Evolutionary conservation across 1,284 basidiomycete genomes (phyloP).

Genomic region (Ganoderma meredithae): DNA sequence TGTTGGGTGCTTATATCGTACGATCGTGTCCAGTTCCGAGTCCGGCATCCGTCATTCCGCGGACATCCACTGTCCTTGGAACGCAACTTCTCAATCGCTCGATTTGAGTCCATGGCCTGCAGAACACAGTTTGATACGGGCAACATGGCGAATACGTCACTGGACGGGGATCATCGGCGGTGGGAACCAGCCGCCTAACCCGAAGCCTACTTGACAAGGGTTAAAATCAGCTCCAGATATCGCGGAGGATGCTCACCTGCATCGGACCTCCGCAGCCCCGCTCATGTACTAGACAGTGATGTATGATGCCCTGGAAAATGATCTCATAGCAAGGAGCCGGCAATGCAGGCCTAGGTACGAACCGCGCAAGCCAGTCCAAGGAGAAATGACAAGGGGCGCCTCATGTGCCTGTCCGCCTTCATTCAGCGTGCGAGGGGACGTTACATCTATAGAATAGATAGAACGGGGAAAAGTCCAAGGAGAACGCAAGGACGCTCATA

Average conservation of each 20-base stretch:
- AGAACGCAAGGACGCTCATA: conserved; percentile 26
- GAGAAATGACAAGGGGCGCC: neutral
- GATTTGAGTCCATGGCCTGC: neutral
- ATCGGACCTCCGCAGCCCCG: neutral
- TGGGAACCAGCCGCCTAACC: neutral
- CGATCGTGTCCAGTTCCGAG: neutral
- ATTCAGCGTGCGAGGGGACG: neutral
- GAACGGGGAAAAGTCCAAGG: conserved; percentile 10
- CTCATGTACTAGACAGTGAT: neutral
- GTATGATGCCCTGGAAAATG: neutral
- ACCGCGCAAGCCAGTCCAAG: neutral
- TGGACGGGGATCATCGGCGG: neutral
- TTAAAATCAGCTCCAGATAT: neutral
- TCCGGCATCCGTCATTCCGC: neutral
- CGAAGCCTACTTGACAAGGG: neutral
- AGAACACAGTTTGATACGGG: no score
- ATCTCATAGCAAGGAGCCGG: neutral
- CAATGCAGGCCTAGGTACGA: neutral
- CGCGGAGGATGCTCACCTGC: neutral
- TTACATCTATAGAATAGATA: conserved; percentile 23
- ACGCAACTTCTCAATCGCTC: neutral
- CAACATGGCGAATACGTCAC: neutral
- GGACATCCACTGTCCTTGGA: neutral
- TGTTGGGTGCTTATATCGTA: neutral
- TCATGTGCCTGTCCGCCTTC: neutral